Conservation (phyloP, 1,284 basidiomycete genomes). For the Apiotrichum veenhuisii region DNA sequence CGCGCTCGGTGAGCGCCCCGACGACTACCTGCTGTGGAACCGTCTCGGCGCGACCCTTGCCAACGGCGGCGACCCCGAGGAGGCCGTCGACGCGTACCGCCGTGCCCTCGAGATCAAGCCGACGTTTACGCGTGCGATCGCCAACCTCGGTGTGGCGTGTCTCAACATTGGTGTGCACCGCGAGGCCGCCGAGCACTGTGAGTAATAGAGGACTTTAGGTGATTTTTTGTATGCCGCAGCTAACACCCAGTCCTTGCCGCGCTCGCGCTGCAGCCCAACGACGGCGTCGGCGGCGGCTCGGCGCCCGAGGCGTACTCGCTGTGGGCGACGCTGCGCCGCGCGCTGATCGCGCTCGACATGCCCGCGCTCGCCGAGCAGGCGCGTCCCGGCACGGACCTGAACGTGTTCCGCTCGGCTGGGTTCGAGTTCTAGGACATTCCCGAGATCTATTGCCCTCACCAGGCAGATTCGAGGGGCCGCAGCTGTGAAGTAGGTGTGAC, state of each 20-base stretch:
- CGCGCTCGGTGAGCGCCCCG: conserved; percentile 72
- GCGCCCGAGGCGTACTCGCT: conserved; percentile 59
- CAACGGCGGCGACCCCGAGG: conserved; percentile 91
- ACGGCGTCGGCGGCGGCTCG: conserved; percentile 25
- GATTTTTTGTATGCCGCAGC: no score
- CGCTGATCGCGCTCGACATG: conserved; percentile 67
- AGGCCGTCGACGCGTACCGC: conserved; percentile 90
- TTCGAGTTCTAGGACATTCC: conserved; percentile 63
- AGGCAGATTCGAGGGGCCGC: not conserved
- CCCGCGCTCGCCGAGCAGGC: conserved; percentile 55
- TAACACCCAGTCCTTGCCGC: conserved; percentile 66
- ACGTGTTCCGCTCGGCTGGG: conserved; percentile 69
- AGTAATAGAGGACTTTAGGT: no score
- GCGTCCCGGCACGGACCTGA: conserved; percentile 56
- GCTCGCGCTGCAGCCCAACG: conserved; percentile 67
- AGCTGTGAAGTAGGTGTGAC: not conserved
- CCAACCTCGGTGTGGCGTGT: conserved; percentile 95
- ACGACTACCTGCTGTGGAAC: conserved; percentile 95
- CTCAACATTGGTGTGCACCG: conserved; percentile 92
- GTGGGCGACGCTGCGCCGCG: conserved; percentile 87
- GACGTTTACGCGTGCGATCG: conserved; percentile 94
- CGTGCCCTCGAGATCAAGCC: conserved; percentile 90
- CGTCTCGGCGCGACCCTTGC: conserved; percentile 90
- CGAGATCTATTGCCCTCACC: not conserved
- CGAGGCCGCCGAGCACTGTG: conserved; percentile 89